Evolutionary conservation across 495 filamentous ascomycete species (phyloP).

Genomic region (Neurospora sp.): DNA sequence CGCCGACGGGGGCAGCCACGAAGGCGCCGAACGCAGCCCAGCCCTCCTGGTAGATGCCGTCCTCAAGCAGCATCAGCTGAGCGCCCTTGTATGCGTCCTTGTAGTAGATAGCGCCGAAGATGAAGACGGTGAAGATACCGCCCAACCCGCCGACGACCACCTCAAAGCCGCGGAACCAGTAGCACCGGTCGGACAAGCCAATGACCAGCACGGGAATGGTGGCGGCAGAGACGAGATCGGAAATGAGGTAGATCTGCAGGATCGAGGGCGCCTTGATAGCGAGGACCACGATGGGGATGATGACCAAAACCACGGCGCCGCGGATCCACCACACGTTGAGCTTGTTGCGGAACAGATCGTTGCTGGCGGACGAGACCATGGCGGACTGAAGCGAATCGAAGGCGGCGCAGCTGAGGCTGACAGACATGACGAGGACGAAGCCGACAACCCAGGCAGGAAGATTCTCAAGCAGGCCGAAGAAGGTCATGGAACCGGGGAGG

Average conservation of each 20-base stretch:
- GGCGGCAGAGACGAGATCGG: constrained; percentile 60
- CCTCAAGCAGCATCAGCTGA: constrained; percentile 56
- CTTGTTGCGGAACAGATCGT: constrained; percentile 69
- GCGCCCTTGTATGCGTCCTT: constrained; percentile 52
- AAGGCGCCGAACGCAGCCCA: constrained; percentile 76
- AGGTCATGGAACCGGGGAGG: constrained; percentile 51
- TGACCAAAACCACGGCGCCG: constrained; percentile 51
- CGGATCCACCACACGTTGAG: constrained; percentile 62
- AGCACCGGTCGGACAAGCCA: constrained; percentile 49
- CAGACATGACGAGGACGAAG: constrained; percentile 65
- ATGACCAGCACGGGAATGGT: constrained; percentile 59
- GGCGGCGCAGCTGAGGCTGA: constrained; percentile 59
- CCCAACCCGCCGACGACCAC: constrained; percentile 62
- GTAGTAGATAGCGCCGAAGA: constrained; percentile 63
- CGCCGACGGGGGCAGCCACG: constrained; percentile 62
- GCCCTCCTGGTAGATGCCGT: constrained; percentile 58
- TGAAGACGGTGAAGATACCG: constrained; percentile 61
- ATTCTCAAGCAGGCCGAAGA: constrained; percentile 61
- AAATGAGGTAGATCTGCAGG: constrained; percentile 67
- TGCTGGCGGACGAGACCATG: constrained; percentile 65
- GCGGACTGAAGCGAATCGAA: constrained; percentile 68
- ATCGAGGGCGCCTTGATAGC: constrained; percentile 61
- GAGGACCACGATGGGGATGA: constrained; percentile 58
- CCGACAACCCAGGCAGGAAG: constrained; percentile 67
- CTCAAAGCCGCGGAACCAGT: constrained; percentile 67